Evolutionary conservation across 805 yeast genomes (phyloP).

Genomic region (Pichia membranifaciens): DNA sequence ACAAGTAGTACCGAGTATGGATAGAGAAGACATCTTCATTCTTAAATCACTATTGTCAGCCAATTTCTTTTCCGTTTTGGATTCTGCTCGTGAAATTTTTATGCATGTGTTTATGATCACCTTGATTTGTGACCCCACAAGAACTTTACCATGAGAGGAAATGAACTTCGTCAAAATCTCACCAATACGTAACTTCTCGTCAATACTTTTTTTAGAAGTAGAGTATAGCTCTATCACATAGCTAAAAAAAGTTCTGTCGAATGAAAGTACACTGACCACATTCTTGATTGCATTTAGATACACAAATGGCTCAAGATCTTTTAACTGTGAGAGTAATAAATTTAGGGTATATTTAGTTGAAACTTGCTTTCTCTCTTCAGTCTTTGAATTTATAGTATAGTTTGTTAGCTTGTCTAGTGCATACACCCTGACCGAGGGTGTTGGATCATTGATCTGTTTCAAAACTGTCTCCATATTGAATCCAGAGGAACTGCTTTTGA

Average conservation of each 20-base stretch:
- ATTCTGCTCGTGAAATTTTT: constrained; percentile 1
- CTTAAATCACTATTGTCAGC: constrained; percentile 41
- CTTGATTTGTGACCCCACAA: constrained; percentile 37
- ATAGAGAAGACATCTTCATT: constrained; percentile 80
- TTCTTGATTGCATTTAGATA: constrained; percentile 83
- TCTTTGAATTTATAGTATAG: constrained; percentile 31
- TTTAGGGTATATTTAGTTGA: constrained; percentile 45
- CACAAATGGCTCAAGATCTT: constrained; percentile 80
- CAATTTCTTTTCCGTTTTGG: background rate
- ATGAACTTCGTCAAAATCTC: constrained; percentile 68
- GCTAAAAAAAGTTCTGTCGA: constrained; percentile 24
- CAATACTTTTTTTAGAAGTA: constrained; percentile 32
- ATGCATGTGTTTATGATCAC: constrained; percentile 41
- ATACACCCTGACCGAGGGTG: constrained; percentile 81
- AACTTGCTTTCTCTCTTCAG: constrained; percentile 17
- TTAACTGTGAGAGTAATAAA: constrained; percentile 57
- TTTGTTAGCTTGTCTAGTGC: constrained; percentile 64
- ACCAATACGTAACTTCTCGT: constrained; percentile 72
- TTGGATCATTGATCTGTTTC: constrained; percentile 63
- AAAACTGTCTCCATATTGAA: constrained; percentile 57
- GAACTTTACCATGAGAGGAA: constrained; percentile 41
- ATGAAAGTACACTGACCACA: constrained; percentile 51
- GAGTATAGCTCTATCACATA: constrained; percentile 14
- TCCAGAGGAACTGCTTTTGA: constrained; percentile 18
- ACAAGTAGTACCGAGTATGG: constrained; percentile 70